Percentiles rank a stretch among this genome's conserved stretches.
Conservation (phyloP, 805 yeast species). For the Blastobotrys parvus region DNA sequence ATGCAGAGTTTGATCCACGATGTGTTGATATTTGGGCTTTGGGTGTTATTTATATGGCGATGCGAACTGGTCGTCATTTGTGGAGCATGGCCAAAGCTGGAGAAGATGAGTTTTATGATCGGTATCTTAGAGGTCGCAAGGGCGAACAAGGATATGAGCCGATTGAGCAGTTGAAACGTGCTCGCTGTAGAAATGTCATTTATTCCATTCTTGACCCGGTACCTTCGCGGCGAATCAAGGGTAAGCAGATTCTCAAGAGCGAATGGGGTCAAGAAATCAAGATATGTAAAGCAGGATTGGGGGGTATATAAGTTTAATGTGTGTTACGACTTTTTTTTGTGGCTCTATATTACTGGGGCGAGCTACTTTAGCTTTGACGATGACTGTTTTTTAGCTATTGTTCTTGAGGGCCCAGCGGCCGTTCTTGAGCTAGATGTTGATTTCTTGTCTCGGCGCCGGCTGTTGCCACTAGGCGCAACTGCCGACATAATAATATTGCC, state of each 20-base stretch:
- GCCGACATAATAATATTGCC: conserved; percentile 15
- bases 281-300: conserved; percentile 64
- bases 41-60: conserved; percentile 68
- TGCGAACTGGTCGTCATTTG: conserved; percentile 86
- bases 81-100: conserved; percentile 74
- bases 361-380: too few relatives aligned
- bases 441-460: conserved; percentile 1
- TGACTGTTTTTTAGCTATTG: not conserved
- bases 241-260: conserved; percentile 77
- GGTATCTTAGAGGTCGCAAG: conserved; percentile 69
- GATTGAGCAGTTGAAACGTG: conserved; percentile 74
- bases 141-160: conserved; percentile 87
- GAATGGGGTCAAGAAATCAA: conserved; percentile 93
- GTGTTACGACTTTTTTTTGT: conserved; percentile 1
- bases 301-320: conserved; percentile 21
- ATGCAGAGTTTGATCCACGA: conserved; percentile 64
- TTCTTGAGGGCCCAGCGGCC: not conserved
- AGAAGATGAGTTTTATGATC: conserved; percentile 72
- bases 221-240: conserved; percentile 79
- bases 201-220: conserved; percentile 90
- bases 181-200: conserved; percentile 85
- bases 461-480: conserved; percentile 16
- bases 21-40: conserved; percentile 84
- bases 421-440: conserved; percentile 1
- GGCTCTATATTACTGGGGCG: not conserved